Evolutionary conservation across 2,329 filamentous ascomycete species (phyloP), one percentile per base, ranked within the genome.

Genomic region (Hypoxylon sp.): DNA sequence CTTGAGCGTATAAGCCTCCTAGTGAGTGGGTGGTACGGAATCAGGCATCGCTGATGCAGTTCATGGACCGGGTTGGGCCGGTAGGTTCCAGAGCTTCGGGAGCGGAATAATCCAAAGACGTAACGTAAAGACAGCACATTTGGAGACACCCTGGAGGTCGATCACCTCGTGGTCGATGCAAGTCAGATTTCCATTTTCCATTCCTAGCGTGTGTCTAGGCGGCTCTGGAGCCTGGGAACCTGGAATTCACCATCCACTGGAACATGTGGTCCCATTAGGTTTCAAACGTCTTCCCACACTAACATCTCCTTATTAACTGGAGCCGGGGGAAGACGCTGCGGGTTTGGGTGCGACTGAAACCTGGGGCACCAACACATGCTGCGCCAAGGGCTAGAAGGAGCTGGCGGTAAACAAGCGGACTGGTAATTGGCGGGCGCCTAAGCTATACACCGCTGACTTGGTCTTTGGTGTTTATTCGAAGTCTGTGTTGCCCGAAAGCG

Each of bases 81-180:
- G 46, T 29, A 37, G 42, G 64, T 68, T 39, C 68, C 68, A 65
- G 58, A 67, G 53, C 32, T 60, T 68, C 68, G 68, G 68, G 65
- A 70, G 53, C 65, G 54, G 64, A 42, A 55, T 11, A 54, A 59
- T 52, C 62, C 52, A 54, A 19, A 60, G 50, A 62, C 53, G 27
- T 51, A 59, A 59, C 53, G 47, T 51, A 53, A 15, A 48, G 48
- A 47, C 21, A 31, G 32, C 11, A 17, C 17, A 17, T 39, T 58
- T 37, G n/a, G 57, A 50, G 60, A 52, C 19, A 55, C 35, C 52
- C 21, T 51, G 32, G 35, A 47, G 56, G 64, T 27, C 54, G 65
- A 70, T 68, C 65, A 65, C 61, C 68, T 68, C 65, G 68, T 70
- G 65, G 65, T 42, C 19, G 44, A 59, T 56, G 48, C 62, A 67